Evolutionary conservation across 495 filamentous ascomycete species (phyloP).

Genomic region (Penicillium maclennaniae): DNA sequence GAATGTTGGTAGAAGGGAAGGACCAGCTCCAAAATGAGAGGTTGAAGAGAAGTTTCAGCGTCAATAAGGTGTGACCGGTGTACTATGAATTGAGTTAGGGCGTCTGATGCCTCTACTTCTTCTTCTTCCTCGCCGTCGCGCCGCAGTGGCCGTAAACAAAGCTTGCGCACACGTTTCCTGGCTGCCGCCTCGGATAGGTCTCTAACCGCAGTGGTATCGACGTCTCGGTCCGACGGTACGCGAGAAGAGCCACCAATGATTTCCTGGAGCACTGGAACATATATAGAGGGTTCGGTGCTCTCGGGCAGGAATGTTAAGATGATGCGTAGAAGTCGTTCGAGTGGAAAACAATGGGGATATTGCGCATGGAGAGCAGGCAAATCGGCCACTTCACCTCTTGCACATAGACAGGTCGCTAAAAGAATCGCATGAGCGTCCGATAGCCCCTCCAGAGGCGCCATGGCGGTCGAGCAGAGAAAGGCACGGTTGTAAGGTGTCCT

Average conservation of each 20-base stretch:
- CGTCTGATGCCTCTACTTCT: conserved; percentile 46
- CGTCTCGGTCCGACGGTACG: conserved; percentile 21
- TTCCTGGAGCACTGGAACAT: conserved; percentile 56
- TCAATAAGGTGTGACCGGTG: conserved; percentile 75
- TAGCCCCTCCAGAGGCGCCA: conserved; percentile 41
- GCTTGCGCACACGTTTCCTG: conserved; percentile 63
- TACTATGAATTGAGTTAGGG: conserved; percentile 66
- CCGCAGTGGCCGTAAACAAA: conserved; percentile 62
- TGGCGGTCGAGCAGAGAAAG: conserved; percentile 16
- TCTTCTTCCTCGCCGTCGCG: conserved; percentile 44
- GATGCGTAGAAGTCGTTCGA: conserved; percentile 71
- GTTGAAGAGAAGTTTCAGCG: conserved; percentile 69
- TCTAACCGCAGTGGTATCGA: conserved; percentile 59
- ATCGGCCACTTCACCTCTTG: conserved; percentile 54
- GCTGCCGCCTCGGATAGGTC: conserved; percentile 62
- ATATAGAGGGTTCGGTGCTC: conserved; percentile 59
- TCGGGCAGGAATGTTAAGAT: conserved; percentile 84
- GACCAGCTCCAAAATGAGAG: conserved; percentile 66
- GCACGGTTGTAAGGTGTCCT: conserved; percentile 16
- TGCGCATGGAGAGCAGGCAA: conserved; percentile 59
- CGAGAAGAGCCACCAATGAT: conserved; percentile 44
- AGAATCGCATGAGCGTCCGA: conserved; percentile 48
- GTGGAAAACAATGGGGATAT: conserved; percentile 55
- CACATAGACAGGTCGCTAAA: conserved; percentile 43
- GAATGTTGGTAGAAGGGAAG: conserved; percentile 70